Percentiles rank a stretch among this genome's conserved stretches.
Evolutionary conservation across 2,329 filamentous ascomycete genomes (phyloP).

Genomic region (Didymosphaeria variabile): DNA sequence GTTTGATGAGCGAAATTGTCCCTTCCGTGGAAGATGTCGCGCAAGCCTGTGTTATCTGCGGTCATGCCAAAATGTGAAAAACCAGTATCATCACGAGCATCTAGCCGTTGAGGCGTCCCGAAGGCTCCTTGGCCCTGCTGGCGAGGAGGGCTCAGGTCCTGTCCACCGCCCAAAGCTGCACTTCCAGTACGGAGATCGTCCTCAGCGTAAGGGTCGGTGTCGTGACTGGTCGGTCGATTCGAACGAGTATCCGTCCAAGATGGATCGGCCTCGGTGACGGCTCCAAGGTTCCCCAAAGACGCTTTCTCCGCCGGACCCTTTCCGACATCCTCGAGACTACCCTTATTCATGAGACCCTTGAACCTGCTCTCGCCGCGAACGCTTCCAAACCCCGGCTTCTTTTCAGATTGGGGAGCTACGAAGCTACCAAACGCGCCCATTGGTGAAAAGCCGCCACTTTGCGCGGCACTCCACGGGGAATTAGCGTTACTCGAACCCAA

Average conservation of each 20-base stretch:
- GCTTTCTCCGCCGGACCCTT: constrained; percentile 63
- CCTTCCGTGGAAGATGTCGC: constrained; percentile 65
- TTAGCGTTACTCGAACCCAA: constrained; percentile 60
- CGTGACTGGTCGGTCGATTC: constrained; percentile 63
- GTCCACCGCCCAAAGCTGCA: constrained; percentile 77
- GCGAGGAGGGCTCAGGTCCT: constrained; percentile 70
- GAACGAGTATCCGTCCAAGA: constrained; percentile 61
- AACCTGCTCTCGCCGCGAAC: constrained; percentile 81
- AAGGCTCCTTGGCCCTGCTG: constrained; percentile 56
- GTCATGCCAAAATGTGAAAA: constrained; percentile 70
- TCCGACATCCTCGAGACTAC: constrained; percentile 72
- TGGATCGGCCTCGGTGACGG: constrained; percentile 62
- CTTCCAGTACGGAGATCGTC: constrained; percentile 72
- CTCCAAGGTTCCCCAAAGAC: constrained; percentile 62
- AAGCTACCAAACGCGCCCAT: constrained; percentile 94
- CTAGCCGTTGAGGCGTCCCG: constrained; percentile 55
- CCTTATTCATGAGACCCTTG: constrained; percentile 84
- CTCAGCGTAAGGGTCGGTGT: constrained; percentile 78
- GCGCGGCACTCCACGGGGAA: constrained; percentile 68
- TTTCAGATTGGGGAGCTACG: constrained; percentile 69
- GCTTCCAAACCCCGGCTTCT: constrained; percentile 73
- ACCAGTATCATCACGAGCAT: constrained; percentile 65
- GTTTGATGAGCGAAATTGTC: constrained; percentile 67
- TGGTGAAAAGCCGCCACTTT: constrained; percentile 70
- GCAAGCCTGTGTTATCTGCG: constrained; percentile 64